Conservation (phyloP, 768 basidiomycete genomes). For the Termitomyces sp. region DNA sequence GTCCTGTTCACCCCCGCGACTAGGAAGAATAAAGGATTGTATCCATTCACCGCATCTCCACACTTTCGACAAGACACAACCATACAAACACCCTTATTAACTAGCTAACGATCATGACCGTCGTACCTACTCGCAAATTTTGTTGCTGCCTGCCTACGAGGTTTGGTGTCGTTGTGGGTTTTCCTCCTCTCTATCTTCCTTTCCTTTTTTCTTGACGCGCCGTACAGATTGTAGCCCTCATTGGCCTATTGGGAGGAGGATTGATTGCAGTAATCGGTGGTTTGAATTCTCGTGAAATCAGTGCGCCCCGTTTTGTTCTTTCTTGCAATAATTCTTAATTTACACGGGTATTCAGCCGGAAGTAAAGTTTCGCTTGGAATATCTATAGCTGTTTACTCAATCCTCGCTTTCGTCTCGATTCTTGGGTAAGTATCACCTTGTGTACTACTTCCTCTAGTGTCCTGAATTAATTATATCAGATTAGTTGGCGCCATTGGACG, state of each 20-base stretch:
- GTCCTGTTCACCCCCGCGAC: slow-evolving; percentile 30
- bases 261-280: slow-evolving; percentile 30
- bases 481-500: slow-evolving; percentile 37
- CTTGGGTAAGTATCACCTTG: slow-evolving; percentile 30
- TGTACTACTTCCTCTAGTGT: not conserved
- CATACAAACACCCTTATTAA: not conserved
- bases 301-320: not conserved
- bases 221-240: slow-evolving; percentile 33
- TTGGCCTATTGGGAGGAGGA: slow-evolving; percentile 40
- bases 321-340: not conserved
- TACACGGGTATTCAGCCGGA: slow-evolving; percentile 17
- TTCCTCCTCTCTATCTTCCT: not conserved
- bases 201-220: not conserved
- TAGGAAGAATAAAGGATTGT: slow-evolving; percentile 13
- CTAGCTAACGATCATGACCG: slow-evolving; percentile 23
- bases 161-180: slow-evolving; percentile 40
- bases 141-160: slow-evolving; percentile 47
- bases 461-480: slow-evolving; percentile 16
- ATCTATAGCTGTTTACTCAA: slow-evolving; percentile 33
- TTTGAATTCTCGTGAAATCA: slow-evolving; percentile 7
- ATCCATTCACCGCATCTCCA: slow-evolving; percentile 7
- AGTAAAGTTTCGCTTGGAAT: slow-evolving; percentile 35
- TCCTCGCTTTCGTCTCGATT: slow-evolving; percentile 37
- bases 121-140: slow-evolving; percentile 36
- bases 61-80: slow-evolving; percentile 5